Evolutionary conservation across 768 basidiomycete species (phyloP), one percentile per base, ranked within the genome.

Genomic region (Tulasnella sp.): DNA sequence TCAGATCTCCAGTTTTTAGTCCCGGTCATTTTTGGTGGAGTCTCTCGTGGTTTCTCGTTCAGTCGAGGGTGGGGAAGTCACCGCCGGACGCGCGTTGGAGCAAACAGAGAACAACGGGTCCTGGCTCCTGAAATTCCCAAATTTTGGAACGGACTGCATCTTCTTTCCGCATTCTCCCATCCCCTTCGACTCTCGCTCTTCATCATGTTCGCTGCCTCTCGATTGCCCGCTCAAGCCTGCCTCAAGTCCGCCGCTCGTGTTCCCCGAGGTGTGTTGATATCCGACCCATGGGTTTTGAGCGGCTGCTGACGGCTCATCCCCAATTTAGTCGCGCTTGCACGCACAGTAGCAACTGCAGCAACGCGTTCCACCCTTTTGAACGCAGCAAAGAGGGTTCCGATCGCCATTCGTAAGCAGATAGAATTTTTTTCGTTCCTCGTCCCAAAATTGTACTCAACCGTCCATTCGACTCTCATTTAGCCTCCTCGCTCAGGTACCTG

Each of bases 101-200:
- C 60, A 64, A 64, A 64, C 60, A 64, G 31, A 31, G 60, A 64
- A 24, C 60, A 64, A 64, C 60, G 60, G 60, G 60, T n/a, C 60
- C 60, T 64, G 60, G 60, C 20, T 64, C 60, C 60, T 64, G 60
- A 64, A 64, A 64, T 64, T 64, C 60, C 41, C 60, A 64, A 64
- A 64, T 64, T 64, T 64, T 64, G 60, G 60, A 64, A 64, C 60
- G n/a, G 60, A 64, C 60, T 31, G 60, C 60, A 64, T 28, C n/a
- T 64, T 64, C 24, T 64, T 64, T 64, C 60, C 60, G 60, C 60
- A 64, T 28, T 12, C n/a, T 24, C 31, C 60, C 60, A 64, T 64
- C 60, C 9, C 22, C 60, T 28, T 31, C 60, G n/a, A 64, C 22
- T 64, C n/a, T 14, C 60, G 12, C 60, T 5, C n/a, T 64, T 28